Conservation (phyloP, 306 rosid species). For the Vigna unguiculata region DNA sequence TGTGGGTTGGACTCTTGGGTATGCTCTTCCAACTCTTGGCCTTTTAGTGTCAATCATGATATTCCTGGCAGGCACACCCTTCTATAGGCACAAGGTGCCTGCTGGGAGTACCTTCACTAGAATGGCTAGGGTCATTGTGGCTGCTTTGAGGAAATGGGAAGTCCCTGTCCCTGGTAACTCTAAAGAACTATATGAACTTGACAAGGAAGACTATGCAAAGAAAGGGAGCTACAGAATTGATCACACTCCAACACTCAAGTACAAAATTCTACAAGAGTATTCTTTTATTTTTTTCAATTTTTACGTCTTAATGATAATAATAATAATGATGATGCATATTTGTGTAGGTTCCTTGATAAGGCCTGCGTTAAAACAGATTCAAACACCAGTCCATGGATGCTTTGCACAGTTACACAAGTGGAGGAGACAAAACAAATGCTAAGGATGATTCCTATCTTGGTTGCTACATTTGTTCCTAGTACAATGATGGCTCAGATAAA, state of each 20-base stretch:
- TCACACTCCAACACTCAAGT: conserved; percentile 68
- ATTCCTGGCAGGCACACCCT: conserved; percentile 70
- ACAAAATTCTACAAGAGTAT: conserved; percentile 22
- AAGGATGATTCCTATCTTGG: conserved; percentile 74
- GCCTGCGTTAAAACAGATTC: conserved; percentile 60
- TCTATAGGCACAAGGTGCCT: conserved; percentile 80
- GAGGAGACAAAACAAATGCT: conserved; percentile 90
- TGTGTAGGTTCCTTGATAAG: conserved; percentile 72
- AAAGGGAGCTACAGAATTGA: conserved; percentile 63
- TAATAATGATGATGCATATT: background rate
- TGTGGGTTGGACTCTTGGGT: conserved; percentile 83
- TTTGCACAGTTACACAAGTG: conserved; percentile 77
- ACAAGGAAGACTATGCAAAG: conserved; percentile 57
- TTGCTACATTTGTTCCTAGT: conserved; percentile 74
- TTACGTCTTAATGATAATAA: no score
- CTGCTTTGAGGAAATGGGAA: conserved; percentile 62
- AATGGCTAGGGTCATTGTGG: conserved; percentile 71
- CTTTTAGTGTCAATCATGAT: conserved; percentile 64
- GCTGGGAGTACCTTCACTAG: conserved; percentile 72
- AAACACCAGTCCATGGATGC: conserved; percentile 63
- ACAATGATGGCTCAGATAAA: conserved; percentile 61
- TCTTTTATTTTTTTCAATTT: no score
- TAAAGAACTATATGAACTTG: conserved; percentile 69
- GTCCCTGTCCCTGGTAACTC: conserved; percentile 61
- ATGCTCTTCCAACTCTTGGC: conserved; percentile 86